These are phyloP conservation scores for Malus hybrid DNA, from an alignment of 331 rosid genomes.

Conservation along the genomic window DNA sequence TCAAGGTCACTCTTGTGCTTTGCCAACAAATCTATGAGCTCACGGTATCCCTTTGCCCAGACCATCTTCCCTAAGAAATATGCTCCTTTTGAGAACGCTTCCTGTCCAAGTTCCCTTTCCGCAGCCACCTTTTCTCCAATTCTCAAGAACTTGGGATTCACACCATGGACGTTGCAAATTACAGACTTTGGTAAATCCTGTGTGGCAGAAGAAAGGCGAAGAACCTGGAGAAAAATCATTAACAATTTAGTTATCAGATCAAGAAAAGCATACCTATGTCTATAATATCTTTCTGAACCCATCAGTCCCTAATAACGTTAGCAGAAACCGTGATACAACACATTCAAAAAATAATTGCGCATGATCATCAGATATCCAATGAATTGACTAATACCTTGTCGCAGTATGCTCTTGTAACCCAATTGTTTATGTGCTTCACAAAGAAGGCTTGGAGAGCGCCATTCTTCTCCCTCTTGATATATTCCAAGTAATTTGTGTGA, in stretches of 20 bases:
- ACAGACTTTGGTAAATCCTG: conserved; percentile 89
- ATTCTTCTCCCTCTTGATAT: conserved; percentile 91
- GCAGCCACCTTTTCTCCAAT: conserved; percentile 78
- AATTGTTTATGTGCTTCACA: conserved; percentile 94
- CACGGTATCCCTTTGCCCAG: conserved; percentile 96
- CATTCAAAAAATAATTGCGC: background rate
- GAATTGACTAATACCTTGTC: conserved; percentile 48
- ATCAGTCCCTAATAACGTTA: background rate
- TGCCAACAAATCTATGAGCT: conserved; percentile 74
- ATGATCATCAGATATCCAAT: background rate
- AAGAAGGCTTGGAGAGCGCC: conserved; percentile 93
- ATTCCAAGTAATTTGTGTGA: conserved; percentile 96
- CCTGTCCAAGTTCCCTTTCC: conserved; percentile 72
- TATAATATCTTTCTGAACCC: background rate
- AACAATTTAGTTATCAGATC: background rate
- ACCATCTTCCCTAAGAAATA: conserved; percentile 99
- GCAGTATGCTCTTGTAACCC: conserved; percentile 86
- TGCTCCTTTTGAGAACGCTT: conserved; percentile 87
- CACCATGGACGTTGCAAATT: conserved; percentile 96
- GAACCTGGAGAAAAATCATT: conserved; percentile 54
- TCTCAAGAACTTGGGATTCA: conserved; percentile 87
- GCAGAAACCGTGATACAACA: background rate
- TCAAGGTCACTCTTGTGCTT: conserved; percentile 70
- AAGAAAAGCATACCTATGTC: background rate
- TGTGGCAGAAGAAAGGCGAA: conserved; percentile 96